A percentile compares a stretch with the other conserved stretches of the same genome.
These are phyloP conservation scores for Hypoxylon rubiginosum DNA, from an alignment of 2,329 filamentous ascomycete genomes.

Conservation along the genomic window DNA sequence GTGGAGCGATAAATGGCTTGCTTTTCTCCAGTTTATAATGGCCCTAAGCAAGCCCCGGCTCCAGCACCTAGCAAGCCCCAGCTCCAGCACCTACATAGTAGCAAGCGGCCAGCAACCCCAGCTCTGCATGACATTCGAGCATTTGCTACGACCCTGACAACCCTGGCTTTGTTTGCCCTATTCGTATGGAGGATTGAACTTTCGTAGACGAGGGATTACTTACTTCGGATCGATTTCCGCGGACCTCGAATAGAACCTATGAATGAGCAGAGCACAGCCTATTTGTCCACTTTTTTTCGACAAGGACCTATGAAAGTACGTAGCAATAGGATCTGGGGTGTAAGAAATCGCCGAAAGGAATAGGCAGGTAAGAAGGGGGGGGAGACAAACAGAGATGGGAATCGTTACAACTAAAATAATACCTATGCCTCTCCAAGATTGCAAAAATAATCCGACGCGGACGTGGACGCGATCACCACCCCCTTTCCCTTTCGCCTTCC, in stretches of 20 bases:
- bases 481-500: conserved; percentile 11
- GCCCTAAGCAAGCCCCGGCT: background rate
- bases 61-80: no score
- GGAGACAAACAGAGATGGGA: conserved; percentile 11
- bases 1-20: conserved; percentile 22
- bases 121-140: conserved; percentile 6
- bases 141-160: background rate
- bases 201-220: conserved; percentile 22
- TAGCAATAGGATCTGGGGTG: conserved; percentile 26
- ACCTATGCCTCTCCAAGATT: conserved; percentile 8
- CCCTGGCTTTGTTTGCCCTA: background rate
- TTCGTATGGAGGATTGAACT: conserved; percentile 12
- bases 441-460: conserved; percentile 3
- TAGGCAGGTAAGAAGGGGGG: conserved; percentile 19
- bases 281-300: conserved; percentile 23
- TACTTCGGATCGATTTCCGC: conserved; percentile 22
- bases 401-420: conserved; percentile 15
- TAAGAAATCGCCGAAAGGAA: conserved; percentile 27
- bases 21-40: conserved; percentile 29
- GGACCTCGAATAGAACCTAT: conserved; percentile 17
- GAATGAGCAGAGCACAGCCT: conserved; percentile 3
- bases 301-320: conserved; percentile 13
- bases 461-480: conserved; percentile 5
- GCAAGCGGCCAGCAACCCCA: background rate
- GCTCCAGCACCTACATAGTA: no score